These are phyloP conservation scores for Lolium perenne DNA, from an alignment of 176 grass and related monocot genomes.

Conservation along the genomic window DNA sequence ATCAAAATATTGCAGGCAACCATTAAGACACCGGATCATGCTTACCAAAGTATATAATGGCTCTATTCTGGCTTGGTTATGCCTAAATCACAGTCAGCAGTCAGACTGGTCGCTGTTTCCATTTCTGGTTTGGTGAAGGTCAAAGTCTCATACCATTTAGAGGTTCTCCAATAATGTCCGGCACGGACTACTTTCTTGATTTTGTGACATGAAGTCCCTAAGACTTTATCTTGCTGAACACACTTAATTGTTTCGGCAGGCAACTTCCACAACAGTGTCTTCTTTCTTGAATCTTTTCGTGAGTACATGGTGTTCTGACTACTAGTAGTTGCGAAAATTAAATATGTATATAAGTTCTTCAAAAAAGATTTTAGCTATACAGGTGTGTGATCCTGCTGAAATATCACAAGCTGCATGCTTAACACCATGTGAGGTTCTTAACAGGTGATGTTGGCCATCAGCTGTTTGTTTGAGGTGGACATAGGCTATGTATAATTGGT, in stretches of 20 bases:
- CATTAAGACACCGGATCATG: too few species aligned
- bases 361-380: background rate
- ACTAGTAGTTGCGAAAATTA: background rate
- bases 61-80: background rate
- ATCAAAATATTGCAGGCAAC: too few species aligned
- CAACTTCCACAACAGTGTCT: background rate
- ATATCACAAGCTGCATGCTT: background rate
- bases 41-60: too few species aligned
- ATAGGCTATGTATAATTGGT: constrained; percentile 15
- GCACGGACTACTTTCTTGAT: background rate
- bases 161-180: background rate
- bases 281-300: background rate
- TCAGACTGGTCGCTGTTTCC: background rate
- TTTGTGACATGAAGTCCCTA: background rate
- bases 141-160: background rate
- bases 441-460: background rate
- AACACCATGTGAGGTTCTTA: background rate
- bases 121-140: background rate
- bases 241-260: too few species aligned
- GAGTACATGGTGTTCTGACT: background rate
- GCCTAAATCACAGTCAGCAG: background rate
- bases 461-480: constrained; percentile 39
- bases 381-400: background rate
- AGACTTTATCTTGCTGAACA: background rate
- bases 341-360: background rate